A percentile compares a stretch with the other conserved stretches of the same genome.
These are phyloP conservation scores for Epichloe sp. DNA, from an alignment of 2,329 filamentous ascomycete species.

Conservation along the genomic window DNA sequence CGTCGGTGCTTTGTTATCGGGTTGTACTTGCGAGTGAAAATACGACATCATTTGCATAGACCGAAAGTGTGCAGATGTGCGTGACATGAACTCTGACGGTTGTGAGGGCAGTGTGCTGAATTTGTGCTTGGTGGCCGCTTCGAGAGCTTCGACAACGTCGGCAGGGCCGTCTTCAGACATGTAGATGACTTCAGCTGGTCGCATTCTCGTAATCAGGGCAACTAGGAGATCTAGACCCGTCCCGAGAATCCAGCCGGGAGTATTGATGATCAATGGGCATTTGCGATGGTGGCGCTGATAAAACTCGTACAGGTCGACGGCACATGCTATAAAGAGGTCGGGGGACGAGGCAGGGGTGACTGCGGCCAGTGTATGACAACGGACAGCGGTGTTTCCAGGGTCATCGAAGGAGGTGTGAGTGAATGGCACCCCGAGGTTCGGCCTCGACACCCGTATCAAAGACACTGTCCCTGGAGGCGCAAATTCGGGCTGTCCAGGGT, in stretches of 20 bases:
- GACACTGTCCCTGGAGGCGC: constrained; percentile 57
- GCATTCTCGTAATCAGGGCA: constrained; percentile 38
- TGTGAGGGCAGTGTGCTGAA: constrained; percentile 47
- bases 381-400: constrained; percentile 28
- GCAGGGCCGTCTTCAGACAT: constrained; percentile 51
- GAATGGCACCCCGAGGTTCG: constrained; percentile 55
- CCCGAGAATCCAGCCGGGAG: constrained; percentile 60
- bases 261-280: constrained; percentile 56
- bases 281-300: constrained; percentile 35
- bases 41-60: constrained; percentile 73
- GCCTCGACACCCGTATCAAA: constrained; percentile 44
- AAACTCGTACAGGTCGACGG: constrained; percentile 45
- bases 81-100: constrained; percentile 37
- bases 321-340: constrained; percentile 52
- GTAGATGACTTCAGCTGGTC: constrained; percentile 51
- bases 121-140: constrained; percentile 26
- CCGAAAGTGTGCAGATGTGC: constrained; percentile 52
- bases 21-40: constrained; percentile 41
- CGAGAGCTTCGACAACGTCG: constrained; percentile 42
- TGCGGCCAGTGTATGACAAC: constrained; percentile 54
- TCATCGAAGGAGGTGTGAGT: constrained; percentile 36
- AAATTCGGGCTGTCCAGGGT: constrained; percentile 68
- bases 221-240: constrained; percentile 53
- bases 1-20: background rate
- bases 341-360: constrained; percentile 51